These are phyloP conservation scores for Tanozyma kutaoensis DNA, from an alignment of 805 yeast genomes.

Conservation along the genomic window DNA sequence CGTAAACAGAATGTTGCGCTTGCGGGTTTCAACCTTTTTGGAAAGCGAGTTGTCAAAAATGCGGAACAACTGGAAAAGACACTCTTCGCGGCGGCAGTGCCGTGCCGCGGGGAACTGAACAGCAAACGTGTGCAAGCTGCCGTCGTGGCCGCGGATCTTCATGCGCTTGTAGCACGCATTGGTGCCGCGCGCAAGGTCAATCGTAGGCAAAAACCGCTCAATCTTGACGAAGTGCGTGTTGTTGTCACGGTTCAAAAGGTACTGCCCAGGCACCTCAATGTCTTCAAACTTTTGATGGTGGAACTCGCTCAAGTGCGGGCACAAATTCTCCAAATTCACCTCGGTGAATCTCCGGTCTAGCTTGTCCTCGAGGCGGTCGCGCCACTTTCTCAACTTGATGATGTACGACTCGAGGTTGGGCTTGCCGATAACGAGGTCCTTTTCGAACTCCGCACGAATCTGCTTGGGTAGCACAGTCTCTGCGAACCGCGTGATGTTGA, in stretches of 20 bases:
- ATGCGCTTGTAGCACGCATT: slow-evolving; percentile 83
- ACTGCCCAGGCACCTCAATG: slow-evolving; percentile 95
- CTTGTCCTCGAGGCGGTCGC: slow-evolving; percentile 83
- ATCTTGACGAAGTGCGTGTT: slow-evolving; percentile 87
- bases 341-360: slow-evolving; percentile 72
- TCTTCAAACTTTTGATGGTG: slow-evolving; percentile 98
- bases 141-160: slow-evolving; percentile 87
- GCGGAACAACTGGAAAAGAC: slow-evolving; percentile 83
- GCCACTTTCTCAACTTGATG: slow-evolving; percentile 76
- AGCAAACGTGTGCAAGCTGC: slow-evolving; percentile 82
- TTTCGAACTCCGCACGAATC: slow-evolving; percentile 79
- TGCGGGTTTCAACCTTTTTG: slow-evolving; percentile 76
- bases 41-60: slow-evolving; percentile 72
- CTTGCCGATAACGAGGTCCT: slow-evolving; percentile 75
- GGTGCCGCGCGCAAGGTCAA: slow-evolving; percentile 81
- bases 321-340: slow-evolving; percentile 75
- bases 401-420: slow-evolving; percentile 87
- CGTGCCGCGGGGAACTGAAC: slow-evolving; percentile 97
- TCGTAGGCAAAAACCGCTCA: slow-evolving; percentile 80
- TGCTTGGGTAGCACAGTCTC: slow-evolving; percentile 86
- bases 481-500: slow-evolving; percentile 77
- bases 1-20: slow-evolving; percentile 73
- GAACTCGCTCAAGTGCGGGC: slow-evolving; percentile 93
- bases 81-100: slow-evolving; percentile 92
- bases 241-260: slow-evolving; percentile 74